These are phyloP conservation scores for Shiraia sp. DNA, from an alignment of 2,329 filamentous ascomycete genomes.

Conservation along the genomic window DNA sequence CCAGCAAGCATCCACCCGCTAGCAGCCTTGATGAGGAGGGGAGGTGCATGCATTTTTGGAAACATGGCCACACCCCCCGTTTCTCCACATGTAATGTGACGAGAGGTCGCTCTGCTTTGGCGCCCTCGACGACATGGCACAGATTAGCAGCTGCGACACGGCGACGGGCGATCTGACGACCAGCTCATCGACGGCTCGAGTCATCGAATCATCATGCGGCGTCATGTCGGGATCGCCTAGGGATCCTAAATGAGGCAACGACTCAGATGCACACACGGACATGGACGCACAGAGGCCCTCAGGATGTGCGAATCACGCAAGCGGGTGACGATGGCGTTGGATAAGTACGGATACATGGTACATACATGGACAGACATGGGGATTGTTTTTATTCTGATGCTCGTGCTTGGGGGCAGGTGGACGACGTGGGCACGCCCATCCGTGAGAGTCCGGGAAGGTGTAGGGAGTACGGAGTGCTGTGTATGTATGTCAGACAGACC, in stretches of 20 bases:
- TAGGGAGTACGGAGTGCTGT: too few species aligned
- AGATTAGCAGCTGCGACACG: neutral
- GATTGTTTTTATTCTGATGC: too few species aligned
- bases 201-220: conserved; percentile 1
- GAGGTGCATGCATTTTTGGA: too few species aligned
- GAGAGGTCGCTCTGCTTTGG: conserved; percentile 27
- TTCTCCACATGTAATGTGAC: conserved; percentile 14
- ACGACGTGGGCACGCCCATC: too few species aligned
- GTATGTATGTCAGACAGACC: too few species aligned
- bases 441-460: too few species aligned
- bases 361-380: too few species aligned
- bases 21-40: conserved; percentile 16
- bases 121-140: conserved; percentile 6
- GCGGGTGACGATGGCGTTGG: too few species aligned
- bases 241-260: conserved; percentile 1
- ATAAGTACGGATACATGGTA: too few species aligned
- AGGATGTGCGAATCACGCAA: too few species aligned
- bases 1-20: conserved; percentile 17
- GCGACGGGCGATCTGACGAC: neutral
- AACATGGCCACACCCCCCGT: conserved; percentile 6
- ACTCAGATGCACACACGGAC: neutral
- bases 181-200: conserved; percentile 3
- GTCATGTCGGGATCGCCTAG: conserved; percentile 5
- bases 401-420: too few species aligned
- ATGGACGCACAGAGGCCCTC: neutral